These are phyloP conservation scores for Arctium lappa DNA, from an alignment of 129 eudicot species.

Conservation along the genomic window DNA sequence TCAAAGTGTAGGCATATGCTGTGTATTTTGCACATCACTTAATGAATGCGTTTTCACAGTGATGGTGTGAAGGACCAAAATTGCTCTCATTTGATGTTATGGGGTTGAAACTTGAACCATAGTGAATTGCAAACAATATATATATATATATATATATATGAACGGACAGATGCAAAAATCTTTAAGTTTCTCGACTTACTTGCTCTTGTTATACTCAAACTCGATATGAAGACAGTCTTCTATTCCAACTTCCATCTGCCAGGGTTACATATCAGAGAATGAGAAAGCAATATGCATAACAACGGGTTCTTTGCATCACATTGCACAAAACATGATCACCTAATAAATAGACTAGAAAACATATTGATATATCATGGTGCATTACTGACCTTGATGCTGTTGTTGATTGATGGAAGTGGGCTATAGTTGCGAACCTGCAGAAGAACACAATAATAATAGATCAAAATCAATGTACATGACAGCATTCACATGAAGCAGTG, in stretches of 20 bases:
- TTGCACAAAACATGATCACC: not conserved
- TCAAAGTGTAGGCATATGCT: too few relatives aligned
- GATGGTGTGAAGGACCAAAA: too few relatives aligned
- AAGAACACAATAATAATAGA: not conserved
- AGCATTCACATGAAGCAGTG: not conserved
- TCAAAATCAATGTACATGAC: slow-evolving; percentile 1
- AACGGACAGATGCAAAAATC: not conserved
- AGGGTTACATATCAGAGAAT: slow-evolving; percentile 9
- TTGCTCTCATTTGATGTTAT: too few relatives aligned
- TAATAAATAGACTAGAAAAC: not conserved
- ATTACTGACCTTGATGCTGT: slow-evolving; percentile 70
- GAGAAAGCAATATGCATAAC: not conserved
- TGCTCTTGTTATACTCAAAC: slow-evolving; percentile 90
- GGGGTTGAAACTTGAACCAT: too few relatives aligned
- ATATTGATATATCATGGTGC: slow-evolving; percentile 2
- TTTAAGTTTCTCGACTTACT: slow-evolving; percentile 39
- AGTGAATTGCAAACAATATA: too few relatives aligned
- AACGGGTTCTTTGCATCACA: not conserved
- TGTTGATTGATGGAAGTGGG: slow-evolving; percentile 86
- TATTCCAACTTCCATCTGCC: slow-evolving; percentile 98
- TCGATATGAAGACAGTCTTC: slow-evolving; percentile 88
- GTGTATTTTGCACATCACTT: too few relatives aligned
- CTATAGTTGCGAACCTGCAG: slow-evolving; percentile 75
- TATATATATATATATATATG: not conserved
- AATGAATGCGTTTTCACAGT: too few relatives aligned